Base-by-base conservation (phyloP, 2,329 filamentous ascomycete genomes). In the Amphichorda felina region DNA sequence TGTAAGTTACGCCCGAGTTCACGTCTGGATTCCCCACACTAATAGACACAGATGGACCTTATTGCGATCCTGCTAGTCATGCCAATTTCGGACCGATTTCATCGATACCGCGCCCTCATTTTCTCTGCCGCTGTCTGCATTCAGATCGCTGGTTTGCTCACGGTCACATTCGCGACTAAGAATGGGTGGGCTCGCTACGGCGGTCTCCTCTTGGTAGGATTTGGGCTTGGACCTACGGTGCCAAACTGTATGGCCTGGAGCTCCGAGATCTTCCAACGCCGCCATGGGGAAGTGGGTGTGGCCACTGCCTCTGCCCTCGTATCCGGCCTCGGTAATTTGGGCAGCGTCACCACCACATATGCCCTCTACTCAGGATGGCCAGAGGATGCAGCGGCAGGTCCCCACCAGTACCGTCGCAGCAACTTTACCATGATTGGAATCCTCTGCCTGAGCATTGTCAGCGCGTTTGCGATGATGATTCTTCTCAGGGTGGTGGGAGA, bases 171-270 rank as follows among this genome's bases (percentile, higher is more conserved):
- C 53, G 79, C 82, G 5, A 70, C 68, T 4, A 50, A 61, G 25
- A 75, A 78, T 46, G 75, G 79, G 26, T 94, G 86, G 85, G 79
- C 83, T 2, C 76, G 86, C 29, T 94, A 94, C 52, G 84, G 82
- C 33, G 87, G 87, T 4, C 72, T 94, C n/a, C 63, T 94, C 34
- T 79, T 94, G 60, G 81, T 94, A 25, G 87, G 87, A 4, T 94
- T 94, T 49, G 87, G 87, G 0, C 76, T 94, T 2, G 87, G 87
- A 2, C 87, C 87, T 4, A 94, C 87, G 0, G 86, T 94, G 1
- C 87, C 87, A 9, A 89, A 89, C 50, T 89, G 83, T 55, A 94
- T 94, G 87, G 81, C 86, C 25, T 94, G 87, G 87, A 86, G 83
- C 22, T 84, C 78, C 42, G 83, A 94, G 58, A 81, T 94, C 50